Conservation (phyloP, 2,329 filamentous ascomycete species). For the Fusarium sp. region DNA sequence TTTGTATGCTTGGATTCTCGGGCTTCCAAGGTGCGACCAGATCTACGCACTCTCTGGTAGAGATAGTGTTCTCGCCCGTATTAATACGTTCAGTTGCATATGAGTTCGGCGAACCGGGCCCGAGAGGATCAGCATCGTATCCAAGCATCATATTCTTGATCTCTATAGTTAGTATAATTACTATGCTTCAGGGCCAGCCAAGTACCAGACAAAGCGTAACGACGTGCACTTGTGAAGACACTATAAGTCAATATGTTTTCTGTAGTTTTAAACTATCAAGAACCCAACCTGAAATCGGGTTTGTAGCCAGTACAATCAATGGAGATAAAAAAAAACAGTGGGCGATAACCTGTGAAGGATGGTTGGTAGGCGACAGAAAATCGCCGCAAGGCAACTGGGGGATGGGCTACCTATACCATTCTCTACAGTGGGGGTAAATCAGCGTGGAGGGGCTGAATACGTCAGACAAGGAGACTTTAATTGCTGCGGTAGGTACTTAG, state of each 20-base stretch:
- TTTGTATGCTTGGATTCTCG: background rate
- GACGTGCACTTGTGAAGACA: background rate
- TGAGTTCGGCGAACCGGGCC: background rate
- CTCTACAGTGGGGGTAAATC: background rate
- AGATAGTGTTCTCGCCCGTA: background rate
- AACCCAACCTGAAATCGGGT: too few species aligned
- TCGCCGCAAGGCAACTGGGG: background rate
- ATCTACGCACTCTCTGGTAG: background rate
- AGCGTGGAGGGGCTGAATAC: background rate
- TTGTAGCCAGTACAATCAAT: background rate
- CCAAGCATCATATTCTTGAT: background rate
- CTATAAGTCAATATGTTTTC: background rate
- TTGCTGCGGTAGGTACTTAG: background rate
- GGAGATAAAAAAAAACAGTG: background rate
- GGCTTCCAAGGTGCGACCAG: background rate
- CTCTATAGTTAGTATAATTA: background rate
- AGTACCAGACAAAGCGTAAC: background rate
- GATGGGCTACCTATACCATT: background rate
- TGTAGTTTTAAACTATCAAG: background rate
- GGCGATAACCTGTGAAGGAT: background rate
- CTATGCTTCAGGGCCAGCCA: background rate
- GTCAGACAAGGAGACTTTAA: background rate
- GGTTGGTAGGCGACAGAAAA: background rate
- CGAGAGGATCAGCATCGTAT: background rate
- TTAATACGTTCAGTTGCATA: background rate